These are phyloP conservation scores for Pyrus betulifolia DNA, from an alignment of 306 rosid genomes.

Conservation along the genomic window DNA sequence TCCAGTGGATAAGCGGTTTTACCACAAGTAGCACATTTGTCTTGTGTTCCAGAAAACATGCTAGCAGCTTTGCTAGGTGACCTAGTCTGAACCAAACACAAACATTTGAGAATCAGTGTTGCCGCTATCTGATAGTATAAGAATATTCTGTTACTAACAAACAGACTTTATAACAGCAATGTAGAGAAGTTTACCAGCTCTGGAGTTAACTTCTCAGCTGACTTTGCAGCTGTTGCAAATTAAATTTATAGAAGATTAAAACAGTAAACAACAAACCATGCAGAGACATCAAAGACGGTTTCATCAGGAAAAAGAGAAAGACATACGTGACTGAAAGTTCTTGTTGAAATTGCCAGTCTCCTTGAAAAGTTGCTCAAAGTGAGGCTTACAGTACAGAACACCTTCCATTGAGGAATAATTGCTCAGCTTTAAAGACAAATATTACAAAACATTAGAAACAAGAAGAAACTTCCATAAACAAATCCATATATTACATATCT, in stretches of 20 bases:
- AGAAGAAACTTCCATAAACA: constrained; percentile 9
- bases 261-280: not conserved
- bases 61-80: constrained; percentile 90
- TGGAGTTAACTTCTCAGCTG: constrained; percentile 67
- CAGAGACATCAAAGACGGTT: constrained; percentile 8
- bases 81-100: constrained; percentile 61
- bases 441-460: not conserved
- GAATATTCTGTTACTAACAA: not conserved
- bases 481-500: not conserved
- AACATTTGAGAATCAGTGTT: constrained; percentile 16
- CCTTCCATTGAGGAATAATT: constrained; percentile 97
- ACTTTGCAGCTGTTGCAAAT: constrained; percentile 75
- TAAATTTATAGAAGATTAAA: constrained; percentile 30
- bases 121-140: not conserved
- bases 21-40: constrained; percentile 86
- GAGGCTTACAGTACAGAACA: constrained; percentile 85
- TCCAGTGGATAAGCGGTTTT: constrained; percentile 93
- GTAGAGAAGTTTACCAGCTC: constrained; percentile 56
- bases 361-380: constrained; percentile 93
- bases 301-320: constrained; percentile 5
- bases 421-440: constrained; percentile 65
- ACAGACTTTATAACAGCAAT: not conserved
- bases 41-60: constrained; percentile 97
- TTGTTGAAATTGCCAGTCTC: constrained; percentile 76
- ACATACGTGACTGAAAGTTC: constrained; percentile 81